Evolutionary conservation across 2,329 filamentous ascomycete species (phyloP).

Genomic region (Fulvia fulva): DNA sequence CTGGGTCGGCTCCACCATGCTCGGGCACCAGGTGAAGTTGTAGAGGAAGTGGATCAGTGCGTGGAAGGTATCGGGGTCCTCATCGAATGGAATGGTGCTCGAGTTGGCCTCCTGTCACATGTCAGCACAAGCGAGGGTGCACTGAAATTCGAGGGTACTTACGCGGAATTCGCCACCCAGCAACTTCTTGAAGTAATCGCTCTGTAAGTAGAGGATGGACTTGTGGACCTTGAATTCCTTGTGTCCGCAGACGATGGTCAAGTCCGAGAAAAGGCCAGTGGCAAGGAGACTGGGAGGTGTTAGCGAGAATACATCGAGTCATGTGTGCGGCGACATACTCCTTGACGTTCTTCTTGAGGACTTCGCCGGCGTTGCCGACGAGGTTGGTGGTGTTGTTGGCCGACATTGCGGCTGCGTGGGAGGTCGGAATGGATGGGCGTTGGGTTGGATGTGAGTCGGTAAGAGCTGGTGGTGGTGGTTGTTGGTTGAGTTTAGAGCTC

Average conservation of each 20-base stretch:
- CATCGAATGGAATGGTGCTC: constrained; percentile 10
- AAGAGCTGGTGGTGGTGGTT: background rate
- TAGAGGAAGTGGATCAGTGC: constrained; percentile 23
- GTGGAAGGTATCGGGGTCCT: constrained; percentile 14
- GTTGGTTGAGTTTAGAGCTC: background rate
- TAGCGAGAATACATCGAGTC: background rate
- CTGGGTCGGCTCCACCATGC: constrained; percentile 3
- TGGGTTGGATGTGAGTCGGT: background rate
- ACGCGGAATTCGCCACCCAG: constrained; percentile 27
- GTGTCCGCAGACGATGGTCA: constrained; percentile 39
- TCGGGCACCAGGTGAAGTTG: constrained; percentile 12
- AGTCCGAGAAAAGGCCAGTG: constrained; percentile 37
- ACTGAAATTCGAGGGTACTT: background rate
- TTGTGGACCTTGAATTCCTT: constrained; percentile 41
- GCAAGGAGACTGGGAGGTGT: constrained; percentile 8
- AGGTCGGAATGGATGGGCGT: background rate
- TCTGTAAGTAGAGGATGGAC: constrained; percentile 40
- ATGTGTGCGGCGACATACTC: background rate
- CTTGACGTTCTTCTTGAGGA: background rate
- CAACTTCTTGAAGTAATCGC: constrained; percentile 41
- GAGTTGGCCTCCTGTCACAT: constrained; percentile 12
- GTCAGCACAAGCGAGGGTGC: background rate
- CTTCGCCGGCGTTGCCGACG: background rate
- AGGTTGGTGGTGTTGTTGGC: background rate
- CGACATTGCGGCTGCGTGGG: background rate